Evolutionary conservation across 1,284 basidiomycete genomes (phyloP).

Genomic region (Tetrapyrgos nigripes): DNA sequence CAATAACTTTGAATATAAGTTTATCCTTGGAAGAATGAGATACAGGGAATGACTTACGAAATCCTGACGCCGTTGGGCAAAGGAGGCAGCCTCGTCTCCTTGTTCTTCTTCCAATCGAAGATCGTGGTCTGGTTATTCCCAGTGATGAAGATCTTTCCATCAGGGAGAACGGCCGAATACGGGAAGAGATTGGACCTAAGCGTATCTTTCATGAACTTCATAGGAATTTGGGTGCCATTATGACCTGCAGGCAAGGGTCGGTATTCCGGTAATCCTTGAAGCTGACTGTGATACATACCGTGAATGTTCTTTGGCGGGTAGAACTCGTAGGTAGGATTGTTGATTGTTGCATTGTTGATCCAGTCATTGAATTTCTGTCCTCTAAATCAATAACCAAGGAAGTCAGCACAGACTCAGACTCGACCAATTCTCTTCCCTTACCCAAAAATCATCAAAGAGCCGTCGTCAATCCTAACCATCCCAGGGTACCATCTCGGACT

Average conservation of each 20-base stretch:
- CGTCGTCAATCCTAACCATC: not conserved
- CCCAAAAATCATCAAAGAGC: conserved; percentile 17
- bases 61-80: conserved; percentile 65
- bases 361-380: conserved; percentile 14
- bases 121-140: conserved; percentile 57
- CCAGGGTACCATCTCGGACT: conserved; percentile 39
- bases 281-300: conserved; percentile 43
- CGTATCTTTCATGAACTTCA: conserved; percentile 63
- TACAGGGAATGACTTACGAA: conserved; percentile 27
- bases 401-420: conserved; percentile 8
- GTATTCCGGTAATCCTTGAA: conserved; percentile 50
- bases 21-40: conserved; percentile 31
- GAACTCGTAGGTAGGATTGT: conserved; percentile 42
- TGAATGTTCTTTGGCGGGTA: conserved; percentile 47
- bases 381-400: not conserved
- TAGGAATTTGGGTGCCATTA: conserved; percentile 84
- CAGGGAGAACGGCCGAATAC: conserved; percentile 27
- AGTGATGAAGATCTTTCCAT: conserved; percentile 53
- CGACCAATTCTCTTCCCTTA: conserved; percentile 31
- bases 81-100: conserved; percentile 49
- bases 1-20: too few species aligned
- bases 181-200: conserved; percentile 23
- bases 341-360: conserved; percentile 37
- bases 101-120: conserved; percentile 55
- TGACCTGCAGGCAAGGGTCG: too few species aligned